Evolutionary conservation across 306 rosid genomes (phyloP).

Genomic region (Rubus idaeus): DNA sequence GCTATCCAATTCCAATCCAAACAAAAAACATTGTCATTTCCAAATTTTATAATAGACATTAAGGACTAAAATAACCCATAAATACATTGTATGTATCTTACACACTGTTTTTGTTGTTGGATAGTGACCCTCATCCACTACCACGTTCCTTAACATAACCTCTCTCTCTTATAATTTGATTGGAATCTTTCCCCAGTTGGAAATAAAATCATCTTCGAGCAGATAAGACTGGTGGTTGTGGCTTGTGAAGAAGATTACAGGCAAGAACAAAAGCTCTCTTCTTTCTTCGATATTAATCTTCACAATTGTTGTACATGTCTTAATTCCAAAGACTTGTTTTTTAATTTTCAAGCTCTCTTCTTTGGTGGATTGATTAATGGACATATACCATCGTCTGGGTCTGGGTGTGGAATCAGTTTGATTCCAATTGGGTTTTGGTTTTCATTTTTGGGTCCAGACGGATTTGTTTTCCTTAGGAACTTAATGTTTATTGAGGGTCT

Average conservation of each 20-base stretch:
- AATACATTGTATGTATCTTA: background rate
- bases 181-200: slow-evolving; percentile 45
- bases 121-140: slow-evolving; percentile 45
- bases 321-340: slow-evolving; percentile 18
- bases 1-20: background rate
- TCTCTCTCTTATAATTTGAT: slow-evolving; percentile 26
- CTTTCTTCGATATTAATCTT: slow-evolving; percentile 10
- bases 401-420: slow-evolving; percentile 23
- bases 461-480: slow-evolving; percentile 9
- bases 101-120: slow-evolving; percentile 21
- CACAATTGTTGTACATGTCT: slow-evolving; percentile 19
- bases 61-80: background rate
- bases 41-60: background rate
- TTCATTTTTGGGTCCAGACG: slow-evolving; percentile 30
- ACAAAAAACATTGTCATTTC: background rate
- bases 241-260: slow-evolving; percentile 38
- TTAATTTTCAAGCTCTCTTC: background rate
- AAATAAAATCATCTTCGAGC: slow-evolving; percentile 41
- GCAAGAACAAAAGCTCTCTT: slow-evolving; percentile 27
- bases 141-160: slow-evolving; percentile 19
- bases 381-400: slow-evolving; percentile 20
- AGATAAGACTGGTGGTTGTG: slow-evolving; percentile 59
- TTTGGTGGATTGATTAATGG: slow-evolving; percentile 21
- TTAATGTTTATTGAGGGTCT: slow-evolving; percentile 8
- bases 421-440: slow-evolving; percentile 24